phyloP scores from a whole-genome alignment of 2,329 filamentous ascomycete species.

The Aspergillus sergii region DNA sequence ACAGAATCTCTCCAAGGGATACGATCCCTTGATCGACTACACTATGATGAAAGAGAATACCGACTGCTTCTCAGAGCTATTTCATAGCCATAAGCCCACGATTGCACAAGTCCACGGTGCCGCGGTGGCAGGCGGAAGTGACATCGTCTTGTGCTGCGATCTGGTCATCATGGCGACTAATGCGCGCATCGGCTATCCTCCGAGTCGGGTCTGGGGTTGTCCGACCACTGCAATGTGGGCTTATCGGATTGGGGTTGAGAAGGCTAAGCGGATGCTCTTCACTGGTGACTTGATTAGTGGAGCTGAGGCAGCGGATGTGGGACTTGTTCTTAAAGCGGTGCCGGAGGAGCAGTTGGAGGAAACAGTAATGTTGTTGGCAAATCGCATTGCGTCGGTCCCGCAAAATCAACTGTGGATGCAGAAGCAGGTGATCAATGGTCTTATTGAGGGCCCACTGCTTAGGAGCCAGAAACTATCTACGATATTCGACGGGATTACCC shows the following conservation, averaged over 20 bases:
- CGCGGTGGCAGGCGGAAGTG: slow-evolving; percentile 12
- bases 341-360: slow-evolving; percentile 9
- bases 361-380: slow-evolving; percentile 2
- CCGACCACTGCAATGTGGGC: slow-evolving; percentile 16
- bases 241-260: slow-evolving; percentile 10
- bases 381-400: slow-evolving; percentile 10
- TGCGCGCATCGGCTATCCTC: slow-evolving; percentile 14
- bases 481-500: slow-evolving; percentile 11
- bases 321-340: slow-evolving; percentile 13
- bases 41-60: slow-evolving; percentile 10
- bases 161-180: slow-evolving; percentile 13
- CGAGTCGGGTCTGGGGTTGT: slow-evolving; percentile 14
- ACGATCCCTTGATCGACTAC: slow-evolving; percentile 11
- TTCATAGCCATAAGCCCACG: slow-evolving; percentile 11
- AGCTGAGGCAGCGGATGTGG: slow-evolving; percentile 8
- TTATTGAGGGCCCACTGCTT: slow-evolving; percentile 2
- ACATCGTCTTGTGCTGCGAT: slow-evolving; percentile 14
- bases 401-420: slow-evolving; percentile 15
- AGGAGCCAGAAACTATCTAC: slow-evolving; percentile 5
- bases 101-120: slow-evolving; percentile 14
- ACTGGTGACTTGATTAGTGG: slow-evolving; percentile 15
- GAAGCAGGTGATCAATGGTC: slow-evolving; percentile 11
- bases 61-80: slow-evolving; percentile 11
- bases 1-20: slow-evolving; percentile 4
- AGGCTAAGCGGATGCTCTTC: slow-evolving; percentile 16